phyloP scores from a whole-genome alignment of 2,329 filamentous ascomycete genomes.

The Periglandula ipomoeae region DNA sequence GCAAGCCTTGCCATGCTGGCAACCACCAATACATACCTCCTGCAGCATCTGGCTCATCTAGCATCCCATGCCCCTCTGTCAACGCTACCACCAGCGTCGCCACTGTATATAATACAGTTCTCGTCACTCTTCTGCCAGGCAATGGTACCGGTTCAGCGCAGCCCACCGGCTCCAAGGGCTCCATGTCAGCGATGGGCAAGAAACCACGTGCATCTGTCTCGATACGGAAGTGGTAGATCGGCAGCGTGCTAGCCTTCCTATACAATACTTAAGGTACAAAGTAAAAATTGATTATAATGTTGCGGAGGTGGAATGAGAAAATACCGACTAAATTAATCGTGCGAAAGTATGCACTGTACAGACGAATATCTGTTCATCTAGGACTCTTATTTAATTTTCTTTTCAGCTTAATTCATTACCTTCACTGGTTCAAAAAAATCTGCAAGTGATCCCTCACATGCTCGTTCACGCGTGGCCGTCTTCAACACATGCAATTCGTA shows the following conservation, averaged over 20 bases:
- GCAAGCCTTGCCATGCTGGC: slow-evolving; percentile 15
- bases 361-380: slow-evolving; percentile 1
- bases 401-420: not conserved
- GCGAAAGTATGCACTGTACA: slow-evolving; percentile 3
- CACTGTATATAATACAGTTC: slow-evolving; percentile 28
- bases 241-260: not conserved
- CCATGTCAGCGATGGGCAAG: not conserved
- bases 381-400: not conserved
- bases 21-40: slow-evolving; percentile 1
- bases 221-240: slow-evolving; percentile 3
- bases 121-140: slow-evolving; percentile 18
- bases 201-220: not conserved
- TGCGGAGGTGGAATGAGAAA: not conserved
- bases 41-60: slow-evolving; percentile 7
- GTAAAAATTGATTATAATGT: not conserved
- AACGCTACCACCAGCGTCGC: slow-evolving; percentile 21
- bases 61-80: slow-evolving; percentile 14
- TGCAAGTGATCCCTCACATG: too few relatives aligned
- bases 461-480: too few relatives aligned
- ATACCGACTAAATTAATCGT: not conserved
- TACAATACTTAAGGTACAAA: not conserved
- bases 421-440: too few relatives aligned
- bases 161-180: not conserved
- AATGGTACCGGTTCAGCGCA: slow-evolving; percentile 1
- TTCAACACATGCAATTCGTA: too few relatives aligned